Base-by-base conservation (phyloP, 257 asterid species). In the Henckelia pumila region DNA sequence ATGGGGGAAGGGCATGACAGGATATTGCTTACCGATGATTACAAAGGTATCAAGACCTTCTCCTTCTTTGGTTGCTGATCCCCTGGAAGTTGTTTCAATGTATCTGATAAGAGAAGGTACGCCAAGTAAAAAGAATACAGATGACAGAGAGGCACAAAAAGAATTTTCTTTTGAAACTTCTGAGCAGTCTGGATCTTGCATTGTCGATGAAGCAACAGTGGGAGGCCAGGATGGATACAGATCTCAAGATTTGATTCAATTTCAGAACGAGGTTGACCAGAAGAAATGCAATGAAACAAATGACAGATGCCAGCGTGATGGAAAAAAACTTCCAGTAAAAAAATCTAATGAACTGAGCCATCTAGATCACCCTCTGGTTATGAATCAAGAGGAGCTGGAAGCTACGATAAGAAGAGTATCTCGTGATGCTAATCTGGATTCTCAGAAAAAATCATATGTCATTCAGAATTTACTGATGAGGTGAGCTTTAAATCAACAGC, bases 381-480 rank as follows among this genome's bases (percentile, higher is more conserved):
- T 84, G 78, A 80, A 69, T 68, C 93, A 88, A 80, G 86, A 85
- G 70, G 87, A 85, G 74, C 82, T 91, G 66, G 91, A 83, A 80
- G 84, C 82, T 66, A 75, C 87, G 49, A 81, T 88, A 75, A 79
- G 83, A 85, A 83, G 87, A 82, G 87, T 91, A 53, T 88, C 95
- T 29, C 79, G 89, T 67, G 96, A 91, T 75, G 70, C 88, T 35
- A 76, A 78, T 75, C 71, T 91, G 76, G 95, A 83, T 76, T 57
- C 76, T 68, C 77, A 71, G 63, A 77, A 81, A 74, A 88, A 91
- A 73, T 77, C 95, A 16, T 71, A 77, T 63, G 67, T 91, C 49
- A 81, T 85, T 59, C 96, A 88, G 82, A 86, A 83, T 86, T 71
- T 91, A 73, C 77, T 82, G 62, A 82, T 78, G 89, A 91, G 97